phyloP scores from a whole-genome alignment of 495 filamentous ascomycete species.

The Neurospora sp. region DNA sequence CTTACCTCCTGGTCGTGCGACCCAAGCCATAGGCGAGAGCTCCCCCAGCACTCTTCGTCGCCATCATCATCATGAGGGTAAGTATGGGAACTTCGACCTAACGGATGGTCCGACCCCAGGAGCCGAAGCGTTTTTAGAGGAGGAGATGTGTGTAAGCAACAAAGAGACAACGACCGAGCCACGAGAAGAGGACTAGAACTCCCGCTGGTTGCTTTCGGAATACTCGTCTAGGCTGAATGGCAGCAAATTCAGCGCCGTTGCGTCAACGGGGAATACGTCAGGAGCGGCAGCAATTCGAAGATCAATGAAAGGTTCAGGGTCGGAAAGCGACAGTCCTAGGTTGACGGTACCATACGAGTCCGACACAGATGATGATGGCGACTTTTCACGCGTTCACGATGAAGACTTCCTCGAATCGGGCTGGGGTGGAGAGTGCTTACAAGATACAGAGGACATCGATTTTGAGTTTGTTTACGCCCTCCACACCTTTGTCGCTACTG shows the following conservation, averaged over 20 bases:
- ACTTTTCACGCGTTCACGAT: conserved; percentile 36
- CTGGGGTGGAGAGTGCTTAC: conserved; percentile 73
- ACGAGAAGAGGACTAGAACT: background rate
- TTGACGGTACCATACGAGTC: conserved; percentile 26
- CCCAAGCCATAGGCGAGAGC: conserved; percentile 28
- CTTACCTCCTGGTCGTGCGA: conserved; percentile 28
- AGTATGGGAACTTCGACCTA: conserved; percentile 32
- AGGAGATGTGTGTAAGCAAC: background rate
- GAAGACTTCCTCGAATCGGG: conserved; percentile 53
- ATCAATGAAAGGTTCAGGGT: background rate
- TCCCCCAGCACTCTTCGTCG: conserved; percentile 18
- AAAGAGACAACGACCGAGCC: background rate
- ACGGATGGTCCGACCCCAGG: background rate
- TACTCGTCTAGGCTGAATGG: background rate
- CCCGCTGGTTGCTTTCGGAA: background rate
- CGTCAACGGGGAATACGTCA: background rate
- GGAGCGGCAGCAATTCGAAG: background rate
- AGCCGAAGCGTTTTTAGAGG: background rate
- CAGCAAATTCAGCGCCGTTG: background rate
- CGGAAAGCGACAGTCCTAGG: conserved; percentile 8
- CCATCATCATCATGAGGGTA: conserved; percentile 54
- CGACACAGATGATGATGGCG: conserved; percentile 34
- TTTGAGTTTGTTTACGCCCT: conserved; percentile 99
- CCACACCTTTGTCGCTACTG: conserved; percentile 94
- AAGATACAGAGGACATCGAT: conserved; percentile 88